Evolutionary conservation across 1,284 basidiomycete genomes (phyloP).

Genomic region (Neolentinus lepideus): DNA sequence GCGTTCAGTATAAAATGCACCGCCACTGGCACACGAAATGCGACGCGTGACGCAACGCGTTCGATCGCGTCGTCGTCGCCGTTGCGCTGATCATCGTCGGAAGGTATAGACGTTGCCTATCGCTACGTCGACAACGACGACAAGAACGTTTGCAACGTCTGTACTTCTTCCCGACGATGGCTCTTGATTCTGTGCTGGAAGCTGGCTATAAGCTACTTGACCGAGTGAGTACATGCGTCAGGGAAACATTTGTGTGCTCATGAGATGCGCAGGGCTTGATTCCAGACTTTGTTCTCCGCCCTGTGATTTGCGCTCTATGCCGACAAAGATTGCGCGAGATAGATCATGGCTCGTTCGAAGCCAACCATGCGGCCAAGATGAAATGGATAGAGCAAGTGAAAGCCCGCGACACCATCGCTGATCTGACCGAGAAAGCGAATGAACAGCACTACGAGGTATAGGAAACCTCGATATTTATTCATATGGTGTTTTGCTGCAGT

Average conservation of each 20-base stretch:
- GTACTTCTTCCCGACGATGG: not conserved
- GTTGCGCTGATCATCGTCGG: not conserved
- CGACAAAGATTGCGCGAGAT: slow-evolving; percentile 58
- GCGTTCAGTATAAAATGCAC: not conserved
- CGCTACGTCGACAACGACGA: not conserved
- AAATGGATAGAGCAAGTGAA: slow-evolving; percentile 49
- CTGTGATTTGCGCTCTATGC: slow-evolving; percentile 51
- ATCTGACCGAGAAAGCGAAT: slow-evolving; percentile 66
- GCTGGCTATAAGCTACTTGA: slow-evolving; percentile 28
- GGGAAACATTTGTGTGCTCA: not conserved
- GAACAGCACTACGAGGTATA: slow-evolving; percentile 74
- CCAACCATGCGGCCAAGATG: slow-evolving; percentile 66
- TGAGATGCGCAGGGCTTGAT: slow-evolving; percentile 36
- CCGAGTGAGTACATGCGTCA: slow-evolving; percentile 13
- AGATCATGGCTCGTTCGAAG: slow-evolving; percentile 51
- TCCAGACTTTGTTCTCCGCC: slow-evolving; percentile 57
- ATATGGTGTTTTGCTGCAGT: not conserved
- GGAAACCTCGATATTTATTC: not conserved
- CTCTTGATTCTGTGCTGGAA: slow-evolving; percentile 14
- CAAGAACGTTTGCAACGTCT: not conserved
- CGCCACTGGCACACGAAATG: not conserved
- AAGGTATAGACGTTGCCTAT: not conserved
- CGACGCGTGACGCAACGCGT: not conserved
- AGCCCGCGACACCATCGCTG: slow-evolving; percentile 52
- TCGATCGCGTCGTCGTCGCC: not conserved